These are phyloP conservation scores for Ogataea salicorniae DNA, from an alignment of 805 yeast genomes.

Conservation along the genomic window DNA sequence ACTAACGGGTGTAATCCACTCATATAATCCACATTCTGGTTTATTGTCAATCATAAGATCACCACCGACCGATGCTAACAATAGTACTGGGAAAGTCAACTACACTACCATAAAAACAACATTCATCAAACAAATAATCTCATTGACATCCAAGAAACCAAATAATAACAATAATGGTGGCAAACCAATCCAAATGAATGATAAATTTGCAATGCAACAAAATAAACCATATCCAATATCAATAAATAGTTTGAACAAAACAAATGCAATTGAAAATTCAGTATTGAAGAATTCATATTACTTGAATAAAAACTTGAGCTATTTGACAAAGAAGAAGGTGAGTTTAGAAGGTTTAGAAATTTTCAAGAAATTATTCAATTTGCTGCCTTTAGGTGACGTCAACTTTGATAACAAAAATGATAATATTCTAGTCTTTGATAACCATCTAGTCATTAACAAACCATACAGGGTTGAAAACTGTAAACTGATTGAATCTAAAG, in stretches of 20 bases:
- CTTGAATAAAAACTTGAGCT: constrained; percentile 16
- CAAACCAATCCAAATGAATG: constrained; percentile 13
- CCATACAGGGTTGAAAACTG: constrained; percentile 35
- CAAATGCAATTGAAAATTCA: constrained; percentile 14
- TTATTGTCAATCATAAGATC: constrained; percentile 35
- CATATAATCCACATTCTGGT: constrained; percentile 48
- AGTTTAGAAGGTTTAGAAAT: constrained; percentile 27
- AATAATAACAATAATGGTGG: neutral
- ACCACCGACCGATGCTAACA: constrained; percentile 11
- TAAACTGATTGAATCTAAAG: constrained; percentile 10
- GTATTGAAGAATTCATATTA: constrained; percentile 21
- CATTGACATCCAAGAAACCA: constrained; percentile 35
- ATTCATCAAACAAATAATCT: constrained; percentile 50
- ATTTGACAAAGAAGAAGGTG: constrained; percentile 13
- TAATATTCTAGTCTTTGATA: constrained; percentile 34
- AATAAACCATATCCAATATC: constrained; percentile 20
- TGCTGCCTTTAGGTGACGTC: constrained; percentile 30
- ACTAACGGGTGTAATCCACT: constrained; percentile 58
- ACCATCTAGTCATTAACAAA: constrained; percentile 33
- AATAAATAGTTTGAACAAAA: constrained; percentile 12
- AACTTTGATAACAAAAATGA: constrained; percentile 27
- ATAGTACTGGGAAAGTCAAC: constrained; percentile 8
- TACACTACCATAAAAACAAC: constrained; percentile 53
- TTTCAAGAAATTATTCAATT: constrained; percentile 20
- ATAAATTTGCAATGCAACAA: constrained; percentile 17